Conservation (phyloP, 305 asterid genomes). For the Rubia tinctorum region DNA sequence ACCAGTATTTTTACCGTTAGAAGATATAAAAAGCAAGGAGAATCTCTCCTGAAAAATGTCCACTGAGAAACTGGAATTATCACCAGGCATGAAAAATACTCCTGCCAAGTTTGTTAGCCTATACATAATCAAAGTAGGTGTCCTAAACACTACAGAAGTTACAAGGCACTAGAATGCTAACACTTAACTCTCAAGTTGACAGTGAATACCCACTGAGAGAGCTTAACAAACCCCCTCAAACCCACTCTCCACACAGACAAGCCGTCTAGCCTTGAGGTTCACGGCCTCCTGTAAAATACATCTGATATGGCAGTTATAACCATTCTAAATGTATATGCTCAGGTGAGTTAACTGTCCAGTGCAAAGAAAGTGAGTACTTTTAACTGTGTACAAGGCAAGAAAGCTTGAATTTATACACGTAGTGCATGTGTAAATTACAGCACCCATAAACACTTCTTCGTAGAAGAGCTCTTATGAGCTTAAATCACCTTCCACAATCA, state of each 20-base stretch:
- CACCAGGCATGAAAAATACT: not conserved
- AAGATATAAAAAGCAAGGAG: not conserved
- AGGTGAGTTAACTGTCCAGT: not conserved
- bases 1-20: not conserved
- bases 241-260: not conserved
- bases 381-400: not conserved
- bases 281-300: not conserved
- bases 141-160: not conserved
- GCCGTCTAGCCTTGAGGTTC: not conserved
- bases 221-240: not conserved
- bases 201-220: not conserved
- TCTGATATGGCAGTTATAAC: not conserved
- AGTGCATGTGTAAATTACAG: not conserved
- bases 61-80: not conserved
- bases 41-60: not conserved
- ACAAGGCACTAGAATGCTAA: no score
- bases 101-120: not conserved
- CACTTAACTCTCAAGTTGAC: not conserved
- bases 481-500: not conserved
- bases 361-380: not conserved
- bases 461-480: not conserved
- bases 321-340: not conserved
- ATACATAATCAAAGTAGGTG: not conserved
- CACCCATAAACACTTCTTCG: not conserved
- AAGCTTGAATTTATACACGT: not conserved